A percentile compares a stretch with the other conserved stretches of the same genome.
These are phyloP conservation scores for Colletotrichum sp. DNA, from an alignment of 2,329 filamentous ascomycete species.

Conservation along the genomic window DNA sequence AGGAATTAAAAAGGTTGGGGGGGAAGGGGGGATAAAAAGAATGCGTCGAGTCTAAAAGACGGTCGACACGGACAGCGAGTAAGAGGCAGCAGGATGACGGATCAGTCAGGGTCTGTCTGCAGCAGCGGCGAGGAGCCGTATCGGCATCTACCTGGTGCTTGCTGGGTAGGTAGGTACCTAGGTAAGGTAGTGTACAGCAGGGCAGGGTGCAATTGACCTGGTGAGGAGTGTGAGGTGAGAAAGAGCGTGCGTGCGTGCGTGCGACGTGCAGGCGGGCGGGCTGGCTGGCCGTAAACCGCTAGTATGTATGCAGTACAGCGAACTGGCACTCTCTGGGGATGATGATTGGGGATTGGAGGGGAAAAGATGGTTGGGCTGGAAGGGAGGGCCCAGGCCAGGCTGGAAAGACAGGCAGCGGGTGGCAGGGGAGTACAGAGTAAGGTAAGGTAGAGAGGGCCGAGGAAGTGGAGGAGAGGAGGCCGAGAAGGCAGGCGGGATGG, in stretches of 20 bases:
- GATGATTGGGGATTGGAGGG: neutral
- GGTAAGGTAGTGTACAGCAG: neutral
- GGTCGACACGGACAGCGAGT: neutral
- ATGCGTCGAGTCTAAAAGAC: constrained; percentile 34
- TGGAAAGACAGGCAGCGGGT: neutral
- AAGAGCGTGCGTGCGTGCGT: neutral
- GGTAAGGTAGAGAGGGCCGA: neutral
- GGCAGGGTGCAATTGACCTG: neutral
- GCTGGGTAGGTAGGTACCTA: neutral
- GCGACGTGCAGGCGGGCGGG: neutral
- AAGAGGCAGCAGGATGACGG: neutral
- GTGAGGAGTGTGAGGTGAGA: neutral
- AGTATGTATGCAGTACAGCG: neutral
- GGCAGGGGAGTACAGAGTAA: neutral
- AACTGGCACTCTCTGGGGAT: neutral
- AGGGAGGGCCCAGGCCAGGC: neutral
- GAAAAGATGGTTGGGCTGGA: neutral
- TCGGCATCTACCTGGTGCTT: neutral
- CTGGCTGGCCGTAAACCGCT: neutral
- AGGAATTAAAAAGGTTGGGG: constrained; percentile 30
- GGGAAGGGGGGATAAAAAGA: constrained; percentile 32
- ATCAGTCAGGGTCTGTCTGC: constrained; percentile 9
- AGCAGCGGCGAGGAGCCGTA: neutral
- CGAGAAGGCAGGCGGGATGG: neutral
- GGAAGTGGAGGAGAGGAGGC: neutral